A percentile compares a stretch with the other conserved stretches of the same genome.
Evolutionary conservation across 2,329 filamentous ascomycete genomes (phyloP).

Genomic region (Fusarium sublunatum): DNA sequence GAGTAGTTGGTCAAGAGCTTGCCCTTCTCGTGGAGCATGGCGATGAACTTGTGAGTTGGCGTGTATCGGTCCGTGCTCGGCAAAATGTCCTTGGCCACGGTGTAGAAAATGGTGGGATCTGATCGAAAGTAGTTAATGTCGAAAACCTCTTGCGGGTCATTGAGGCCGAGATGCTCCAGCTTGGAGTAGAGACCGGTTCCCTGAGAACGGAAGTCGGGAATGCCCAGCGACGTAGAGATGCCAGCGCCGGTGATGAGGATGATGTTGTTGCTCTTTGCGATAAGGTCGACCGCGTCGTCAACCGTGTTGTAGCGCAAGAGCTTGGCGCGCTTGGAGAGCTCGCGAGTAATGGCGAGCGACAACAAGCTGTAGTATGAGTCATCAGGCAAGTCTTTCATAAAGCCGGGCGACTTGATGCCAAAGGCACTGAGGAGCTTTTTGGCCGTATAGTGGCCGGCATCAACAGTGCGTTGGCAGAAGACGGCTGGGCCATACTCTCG

Average conservation of each 20-base stretch:
- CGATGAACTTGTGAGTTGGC: conserved; percentile 94
- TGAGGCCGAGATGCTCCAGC: conserved; percentile 79
- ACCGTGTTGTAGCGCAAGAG: conserved; percentile 83
- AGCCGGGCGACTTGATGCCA: conserved; percentile 77
- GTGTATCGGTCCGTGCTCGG: conserved; percentile 83
- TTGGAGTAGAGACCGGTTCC: conserved; percentile 91
- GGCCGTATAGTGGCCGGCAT: conserved; percentile 75
- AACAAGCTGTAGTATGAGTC: conserved; percentile 80
- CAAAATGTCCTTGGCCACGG: conserved; percentile 88
- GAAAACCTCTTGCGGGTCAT: conserved; percentile 94
- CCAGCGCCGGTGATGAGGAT: conserved; percentile 95
- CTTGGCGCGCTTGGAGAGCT: conserved; percentile 84
- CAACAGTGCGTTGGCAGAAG: conserved; percentile 79
- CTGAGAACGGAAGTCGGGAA: conserved; percentile 96
- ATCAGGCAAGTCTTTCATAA: conserved; percentile 75
- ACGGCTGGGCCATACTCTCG: conserved; percentile 80
- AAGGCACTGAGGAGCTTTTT: conserved; percentile 91
- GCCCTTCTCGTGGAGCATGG: conserved; percentile 84
- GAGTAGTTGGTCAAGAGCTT: conserved; percentile 98
- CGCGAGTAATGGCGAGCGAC: conserved; percentile 80
- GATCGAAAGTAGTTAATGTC: conserved; percentile 88
- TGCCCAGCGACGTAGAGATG: conserved; percentile 95
- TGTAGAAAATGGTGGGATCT: conserved; percentile 91
- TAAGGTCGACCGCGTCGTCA: conserved; percentile 84
- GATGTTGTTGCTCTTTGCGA: conserved; percentile 82